Percentiles rank a stretch among this genome's conserved stretches.
Evolutionary conservation across 2,329 filamentous ascomycete genomes (phyloP).

Genomic region (Sporothrix phasma): DNA sequence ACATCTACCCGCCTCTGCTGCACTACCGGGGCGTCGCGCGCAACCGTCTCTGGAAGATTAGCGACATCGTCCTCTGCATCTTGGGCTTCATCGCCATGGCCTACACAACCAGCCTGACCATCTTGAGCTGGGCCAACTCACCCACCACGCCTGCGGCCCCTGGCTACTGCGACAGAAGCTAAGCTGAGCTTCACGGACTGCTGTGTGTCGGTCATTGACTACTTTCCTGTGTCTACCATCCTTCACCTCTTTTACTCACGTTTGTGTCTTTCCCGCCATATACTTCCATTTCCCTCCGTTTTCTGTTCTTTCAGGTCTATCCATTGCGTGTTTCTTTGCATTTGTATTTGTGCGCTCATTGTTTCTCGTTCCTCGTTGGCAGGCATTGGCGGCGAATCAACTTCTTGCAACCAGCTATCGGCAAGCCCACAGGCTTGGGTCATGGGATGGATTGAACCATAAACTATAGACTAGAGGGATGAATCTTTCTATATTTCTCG

Average conservation of each 20-base stretch:
- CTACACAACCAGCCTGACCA: slow-evolving; percentile 81
- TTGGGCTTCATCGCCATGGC: slow-evolving; percentile 82
- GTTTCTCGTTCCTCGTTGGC: background rate
- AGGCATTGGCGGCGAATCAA: background rate
- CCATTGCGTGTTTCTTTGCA: background rate
- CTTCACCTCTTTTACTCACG: background rate
- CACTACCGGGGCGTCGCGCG: slow-evolving; percentile 75
- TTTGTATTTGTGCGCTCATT: background rate
- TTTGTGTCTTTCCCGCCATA: background rate
- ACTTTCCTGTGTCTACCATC: background rate
- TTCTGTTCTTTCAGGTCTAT: background rate
- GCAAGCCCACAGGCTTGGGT: background rate
- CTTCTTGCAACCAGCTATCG: background rate
- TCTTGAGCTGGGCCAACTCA: slow-evolving; percentile 72
- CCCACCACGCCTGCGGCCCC: slow-evolving; percentile 33
- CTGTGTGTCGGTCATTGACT: background rate
- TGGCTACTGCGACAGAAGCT: slow-evolving; percentile 41
- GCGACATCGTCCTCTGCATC: slow-evolving; percentile 67
- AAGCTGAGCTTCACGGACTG: background rate
- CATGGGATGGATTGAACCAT: background rate
- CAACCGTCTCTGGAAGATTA: slow-evolving; percentile 53
- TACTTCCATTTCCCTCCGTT: background rate
- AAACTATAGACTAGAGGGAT: slow-evolving; percentile 1
- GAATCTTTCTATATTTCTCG: background rate
- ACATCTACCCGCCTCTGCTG: slow-evolving; percentile 90